Conservation (phyloP, 1,139 yeast species). For the Protomyces inouyei region DNA sequence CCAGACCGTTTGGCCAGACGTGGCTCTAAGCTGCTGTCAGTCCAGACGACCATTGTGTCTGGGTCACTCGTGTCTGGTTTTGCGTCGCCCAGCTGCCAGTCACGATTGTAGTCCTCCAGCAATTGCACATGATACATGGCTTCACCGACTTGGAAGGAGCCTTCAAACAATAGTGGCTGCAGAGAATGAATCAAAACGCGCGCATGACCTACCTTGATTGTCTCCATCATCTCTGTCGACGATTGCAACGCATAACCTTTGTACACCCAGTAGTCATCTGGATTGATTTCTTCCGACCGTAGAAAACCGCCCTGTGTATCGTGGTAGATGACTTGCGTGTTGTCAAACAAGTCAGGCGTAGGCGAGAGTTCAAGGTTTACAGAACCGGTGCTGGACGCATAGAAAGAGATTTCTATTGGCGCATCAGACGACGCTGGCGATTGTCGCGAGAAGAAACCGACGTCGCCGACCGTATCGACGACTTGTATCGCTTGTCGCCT, state of each 20-base stretch:
- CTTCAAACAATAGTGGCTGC: slow-evolving; percentile 28
- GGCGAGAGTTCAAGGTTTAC: neutral
- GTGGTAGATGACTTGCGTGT: slow-evolving; percentile 2
- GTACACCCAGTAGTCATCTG: slow-evolving; percentile 8
- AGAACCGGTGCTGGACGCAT: neutral
- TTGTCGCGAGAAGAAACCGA: neutral
- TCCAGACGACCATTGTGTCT: slow-evolving; percentile 29
- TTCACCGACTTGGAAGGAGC: slow-evolving; percentile 27
- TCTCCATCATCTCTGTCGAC: neutral
- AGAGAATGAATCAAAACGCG: slow-evolving; percentile 9
- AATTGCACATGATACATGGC: slow-evolving; percentile 26
- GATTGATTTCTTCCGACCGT: neutral
- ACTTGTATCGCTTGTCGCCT: neutral
- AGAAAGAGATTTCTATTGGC: neutral
- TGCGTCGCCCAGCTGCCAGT: slow-evolving; percentile 10
- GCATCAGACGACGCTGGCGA: neutral
- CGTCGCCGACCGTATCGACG: neutral
- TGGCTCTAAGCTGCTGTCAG: slow-evolving; percentile 21
- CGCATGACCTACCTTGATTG: slow-evolving; percentile 6
- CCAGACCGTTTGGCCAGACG: slow-evolving; percentile 8
- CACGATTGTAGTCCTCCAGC: neutral
- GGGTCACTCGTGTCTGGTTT: neutral
- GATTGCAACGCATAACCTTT: slow-evolving; percentile 9
- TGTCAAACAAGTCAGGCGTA: neutral
- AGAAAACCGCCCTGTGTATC: slow-evolving; percentile 2